A percentile compares a stretch with the other conserved stretches of the same genome.
phyloP scores from a whole-genome alignment of 768 basidiomycete species.

The Panaeolus papilionaceus region DNA sequence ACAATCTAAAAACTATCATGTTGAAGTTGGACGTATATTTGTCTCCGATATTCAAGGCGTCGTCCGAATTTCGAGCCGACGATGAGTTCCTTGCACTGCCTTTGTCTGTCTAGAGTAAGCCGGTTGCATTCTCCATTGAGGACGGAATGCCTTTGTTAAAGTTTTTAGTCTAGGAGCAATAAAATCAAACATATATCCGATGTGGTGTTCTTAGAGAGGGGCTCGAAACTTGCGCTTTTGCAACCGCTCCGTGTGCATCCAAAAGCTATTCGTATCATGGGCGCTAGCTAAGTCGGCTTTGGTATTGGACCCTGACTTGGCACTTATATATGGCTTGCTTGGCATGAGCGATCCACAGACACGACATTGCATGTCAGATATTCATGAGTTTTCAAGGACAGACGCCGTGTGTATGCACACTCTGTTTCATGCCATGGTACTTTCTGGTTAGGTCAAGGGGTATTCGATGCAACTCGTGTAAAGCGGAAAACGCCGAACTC shows the following conservation, averaged over 20 bases:
- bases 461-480: background rate
- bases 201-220: background rate
- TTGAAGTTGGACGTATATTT: background rate
- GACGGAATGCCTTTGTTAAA: background rate
- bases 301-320: background rate
- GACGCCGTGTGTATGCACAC: too few species aligned
- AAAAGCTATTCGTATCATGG: background rate
- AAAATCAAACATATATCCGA: too few species aligned
- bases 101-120: background rate
- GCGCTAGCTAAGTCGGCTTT: constrained; percentile 6
- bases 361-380: too few species aligned
- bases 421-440: too few species aligned
- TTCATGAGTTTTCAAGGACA: too few species aligned
- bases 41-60: background rate
- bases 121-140: background rate
- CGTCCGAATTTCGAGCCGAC: background rate
- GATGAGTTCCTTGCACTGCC: background rate
- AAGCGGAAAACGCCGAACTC: too few species aligned
- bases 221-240: background rate
- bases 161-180: background rate
- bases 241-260: background rate
- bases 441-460: too few species aligned
- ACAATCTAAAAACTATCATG: background rate
- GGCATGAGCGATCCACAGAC: background rate
- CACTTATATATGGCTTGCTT: background rate